Evolutionary conservation across 441 rosid genomes (phyloP).

Genomic region (Cnidoscolus chayamansa): DNA sequence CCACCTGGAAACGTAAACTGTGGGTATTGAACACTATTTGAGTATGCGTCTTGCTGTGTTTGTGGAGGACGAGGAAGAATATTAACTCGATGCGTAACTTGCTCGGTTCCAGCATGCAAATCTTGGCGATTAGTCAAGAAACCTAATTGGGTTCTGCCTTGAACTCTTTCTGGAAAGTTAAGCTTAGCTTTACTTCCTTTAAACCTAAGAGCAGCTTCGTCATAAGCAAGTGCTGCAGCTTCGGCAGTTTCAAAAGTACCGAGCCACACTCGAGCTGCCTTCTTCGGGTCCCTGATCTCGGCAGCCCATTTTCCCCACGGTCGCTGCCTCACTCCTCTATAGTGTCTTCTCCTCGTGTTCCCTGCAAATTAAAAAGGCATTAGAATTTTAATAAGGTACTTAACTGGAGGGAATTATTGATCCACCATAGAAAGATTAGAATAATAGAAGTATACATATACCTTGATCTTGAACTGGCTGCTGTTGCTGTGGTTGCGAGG

Average conservation of each 20-base stretch:
- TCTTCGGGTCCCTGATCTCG: constrained; percentile 77
- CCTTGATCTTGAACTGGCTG: constrained; percentile 51
- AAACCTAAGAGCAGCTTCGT: constrained; percentile 87
- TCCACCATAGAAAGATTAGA: too few relatives aligned
- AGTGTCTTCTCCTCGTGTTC: constrained; percentile 52
- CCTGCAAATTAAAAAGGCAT: constrained; percentile 28
- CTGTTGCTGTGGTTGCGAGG: constrained; percentile 12
- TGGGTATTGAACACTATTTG: constrained; percentile 25
- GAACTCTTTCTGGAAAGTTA: constrained; percentile 89
- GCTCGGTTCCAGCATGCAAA: not conserved
- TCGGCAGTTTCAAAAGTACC: constrained; percentile 87
- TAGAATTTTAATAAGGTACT: too few relatives aligned
- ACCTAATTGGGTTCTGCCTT: constrained; percentile 30
- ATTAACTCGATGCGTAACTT: constrained; percentile 5
- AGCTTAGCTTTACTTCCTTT: constrained; percentile 95
- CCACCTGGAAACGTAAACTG: constrained; percentile 25
- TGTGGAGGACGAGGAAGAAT: constrained; percentile 17
- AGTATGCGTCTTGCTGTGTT: constrained; percentile 11
- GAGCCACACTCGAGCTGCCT: constrained; percentile 89
- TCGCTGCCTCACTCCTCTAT: constrained; percentile 85
- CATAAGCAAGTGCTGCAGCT: constrained; percentile 88
- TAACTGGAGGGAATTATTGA: too few relatives aligned
- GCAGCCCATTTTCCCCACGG: constrained; percentile 97
- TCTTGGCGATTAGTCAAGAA: constrained; percentile 27
- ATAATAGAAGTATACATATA: constrained; percentile 1